Base-by-base conservation (phyloP, 2,329 filamentous ascomycete genomes). In the Trichophyton schoenleinii region DNA sequence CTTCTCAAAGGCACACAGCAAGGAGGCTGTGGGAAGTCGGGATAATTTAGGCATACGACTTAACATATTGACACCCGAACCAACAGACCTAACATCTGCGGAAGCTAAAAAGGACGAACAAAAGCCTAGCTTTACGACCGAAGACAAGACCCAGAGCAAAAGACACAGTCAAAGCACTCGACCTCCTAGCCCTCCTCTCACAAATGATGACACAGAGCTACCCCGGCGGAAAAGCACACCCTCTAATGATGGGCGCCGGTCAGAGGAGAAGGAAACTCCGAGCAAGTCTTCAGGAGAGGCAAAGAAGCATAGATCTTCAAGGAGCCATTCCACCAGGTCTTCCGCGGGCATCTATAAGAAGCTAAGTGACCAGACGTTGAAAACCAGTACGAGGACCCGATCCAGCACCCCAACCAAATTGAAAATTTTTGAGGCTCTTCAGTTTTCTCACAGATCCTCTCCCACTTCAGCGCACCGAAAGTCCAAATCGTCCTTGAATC, bases 1-100 rank as follows among this genome's bases (percentile, higher is more conserved):
- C 9, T 90, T 95, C 74, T 94, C 88, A 75, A 96, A 95, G 75
- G 88, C 88, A 11, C 89, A 95, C 73, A 95, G 90, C 79, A 94
- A 91, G 73, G 92, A 96, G 76, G 83, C 85, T 52, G 83, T 96
- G 60, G 80, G 83, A 65, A 86, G 83, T 70, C 78, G 78, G 59
- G 82, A 85, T 53, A 79, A 83, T 60, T 66, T 82, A 69, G 63
- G 59, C 15, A 13, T 49, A 31, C 36, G 61, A 34, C n/a, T 63
- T 3, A 60, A 72, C 61, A 74, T 79, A 63, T 79, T 83, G 64
- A 91, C 88, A 0, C 88, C 88, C 18, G 87, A 90, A 63, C 80
- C 86, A 22, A 90, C 64, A 52, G 87, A 90, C 69, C 67, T 88
- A 22, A 83, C 52, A 38, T 36, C 84, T 59, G 77, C 79, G 22